Conservation (phyloP, 176 grass and related monocot species). For the Panicum miliaceum region DNA sequence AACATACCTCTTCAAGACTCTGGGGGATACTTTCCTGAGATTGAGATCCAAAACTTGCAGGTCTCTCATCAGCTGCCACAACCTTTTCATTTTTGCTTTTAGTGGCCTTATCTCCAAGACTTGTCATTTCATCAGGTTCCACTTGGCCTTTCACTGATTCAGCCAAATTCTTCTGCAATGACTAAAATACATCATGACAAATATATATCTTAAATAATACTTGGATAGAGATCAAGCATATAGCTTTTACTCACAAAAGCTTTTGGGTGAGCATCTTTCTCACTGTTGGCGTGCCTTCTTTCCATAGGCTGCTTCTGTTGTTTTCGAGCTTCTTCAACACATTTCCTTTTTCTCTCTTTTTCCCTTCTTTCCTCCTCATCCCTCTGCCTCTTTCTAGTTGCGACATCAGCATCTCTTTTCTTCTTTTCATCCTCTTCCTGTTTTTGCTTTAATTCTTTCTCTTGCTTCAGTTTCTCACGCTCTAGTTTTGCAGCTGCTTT, state of each 20-base stretch:
- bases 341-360: conserved; percentile 74
- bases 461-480: conserved; percentile 74
- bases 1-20: conserved; percentile 53
- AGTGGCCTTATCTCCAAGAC: conserved; percentile 30
- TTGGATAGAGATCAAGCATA: conserved; percentile 30
- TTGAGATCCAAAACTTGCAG: conserved; percentile 38
- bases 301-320: conserved; percentile 53
- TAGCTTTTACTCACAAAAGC: conserved; percentile 63
- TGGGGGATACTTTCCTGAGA: conserved; percentile 30
- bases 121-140: conserved; percentile 39
- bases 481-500: conserved; percentile 81
- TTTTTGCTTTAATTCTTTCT: conserved; percentile 84
- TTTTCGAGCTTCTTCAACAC: conserved; percentile 62
- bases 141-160: conserved; percentile 39
- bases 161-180: conserved; percentile 45
- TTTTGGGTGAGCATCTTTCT: conserved; percentile 55
- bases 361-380: conserved; percentile 76
- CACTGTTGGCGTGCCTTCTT: conserved; percentile 45
- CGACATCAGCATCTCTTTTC: conserved; percentile 67
- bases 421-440: conserved; percentile 67
- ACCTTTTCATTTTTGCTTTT: conserved; percentile 25
- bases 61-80: conserved; percentile 37
- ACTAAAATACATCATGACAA: conserved; percentile 12
- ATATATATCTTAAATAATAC: background rate
- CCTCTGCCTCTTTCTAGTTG: conserved; percentile 86